These are phyloP conservation scores for Mucuna pruriens DNA, from an alignment of 306 rosid species.

Conservation along the genomic window DNA sequence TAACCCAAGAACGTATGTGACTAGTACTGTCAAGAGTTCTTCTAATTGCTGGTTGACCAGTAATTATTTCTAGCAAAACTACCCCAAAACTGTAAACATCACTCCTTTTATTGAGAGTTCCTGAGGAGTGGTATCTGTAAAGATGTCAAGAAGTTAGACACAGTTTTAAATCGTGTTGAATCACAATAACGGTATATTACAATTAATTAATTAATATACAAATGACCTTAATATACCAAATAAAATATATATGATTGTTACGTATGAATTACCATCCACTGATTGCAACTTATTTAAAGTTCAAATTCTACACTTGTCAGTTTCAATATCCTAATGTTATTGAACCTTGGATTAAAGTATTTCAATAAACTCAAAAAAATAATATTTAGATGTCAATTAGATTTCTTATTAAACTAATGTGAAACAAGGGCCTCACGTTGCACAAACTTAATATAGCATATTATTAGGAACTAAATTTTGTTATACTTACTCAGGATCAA, in stretches of 20 bases:
- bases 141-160: neutral
- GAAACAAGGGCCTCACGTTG: no score
- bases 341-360: neutral
- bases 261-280: no score
- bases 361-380: no score
- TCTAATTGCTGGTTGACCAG: neutral
- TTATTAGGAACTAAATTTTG: neutral
- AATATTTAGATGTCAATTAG: neutral
- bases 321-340: no score
- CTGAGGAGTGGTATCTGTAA: neutral
- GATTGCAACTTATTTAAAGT: no score
- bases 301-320: no score
- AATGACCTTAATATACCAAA: neutral
- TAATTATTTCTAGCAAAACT: neutral
- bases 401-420: neutral
- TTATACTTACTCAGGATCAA: slow-evolving; percentile 54
- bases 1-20: neutral
- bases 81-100: neutral
- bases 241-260: neutral
- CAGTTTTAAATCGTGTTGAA: neutral
- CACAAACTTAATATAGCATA: neutral
- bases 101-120: neutral
- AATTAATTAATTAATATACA: no score
- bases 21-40: neutral
- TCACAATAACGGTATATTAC: neutral